A percentile compares a stretch with the other conserved stretches of the same genome.
These are phyloP conservation scores for Cercophora samala DNA, from an alignment of 495 filamentous ascomycete species.

Conservation along the genomic window DNA sequence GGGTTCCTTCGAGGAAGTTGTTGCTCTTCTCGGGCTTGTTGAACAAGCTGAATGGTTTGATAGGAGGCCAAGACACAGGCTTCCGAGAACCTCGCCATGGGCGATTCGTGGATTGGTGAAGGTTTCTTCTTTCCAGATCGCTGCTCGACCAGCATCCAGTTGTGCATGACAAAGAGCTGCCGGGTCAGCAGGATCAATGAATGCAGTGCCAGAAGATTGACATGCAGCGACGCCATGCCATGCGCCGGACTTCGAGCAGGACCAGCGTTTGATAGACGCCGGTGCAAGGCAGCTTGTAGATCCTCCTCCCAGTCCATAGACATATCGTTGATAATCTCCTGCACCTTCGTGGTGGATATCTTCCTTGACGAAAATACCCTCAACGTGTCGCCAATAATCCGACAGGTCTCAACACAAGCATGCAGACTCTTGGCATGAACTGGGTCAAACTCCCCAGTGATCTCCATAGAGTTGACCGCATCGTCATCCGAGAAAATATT, in stretches of 20 bases:
- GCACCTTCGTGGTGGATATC: slow-evolving; percentile 62
- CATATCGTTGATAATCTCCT: slow-evolving; percentile 59
- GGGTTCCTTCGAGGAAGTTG: slow-evolving; percentile 67
- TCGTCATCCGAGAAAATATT: slow-evolving; percentile 40
- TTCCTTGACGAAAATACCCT: slow-evolving; percentile 68
- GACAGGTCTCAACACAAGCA: slow-evolving; percentile 55
- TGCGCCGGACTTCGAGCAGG: slow-evolving; percentile 46
- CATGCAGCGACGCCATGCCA: slow-evolving; percentile 63
- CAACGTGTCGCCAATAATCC: slow-evolving; percentile 63
- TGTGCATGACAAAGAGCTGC: slow-evolving; percentile 62
- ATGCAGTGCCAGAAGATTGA: slow-evolving; percentile 68
- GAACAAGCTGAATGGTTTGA: slow-evolving; percentile 61
- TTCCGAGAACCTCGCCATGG: slow-evolving; percentile 63
- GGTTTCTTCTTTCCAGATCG: slow-evolving; percentile 33
- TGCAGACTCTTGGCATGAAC: slow-evolving; percentile 45
- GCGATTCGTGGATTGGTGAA: slow-evolving; percentile 30
- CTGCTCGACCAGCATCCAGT: slow-evolving; percentile 35
- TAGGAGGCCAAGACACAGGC: slow-evolving; percentile 67
- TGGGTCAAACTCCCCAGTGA: slow-evolving; percentile 23
- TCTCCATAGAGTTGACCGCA: slow-evolving; percentile 40
- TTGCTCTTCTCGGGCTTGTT: slow-evolving; percentile 53
- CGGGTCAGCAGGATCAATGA: slow-evolving; percentile 69
- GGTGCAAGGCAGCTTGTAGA: slow-evolving; percentile 45
- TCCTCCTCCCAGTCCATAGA: slow-evolving; percentile 50
- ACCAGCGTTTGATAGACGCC: slow-evolving; percentile 45